Base-by-base conservation (phyloP, 2,329 filamentous ascomycete genomes). In the Aaosphaeria arxii region DNA sequence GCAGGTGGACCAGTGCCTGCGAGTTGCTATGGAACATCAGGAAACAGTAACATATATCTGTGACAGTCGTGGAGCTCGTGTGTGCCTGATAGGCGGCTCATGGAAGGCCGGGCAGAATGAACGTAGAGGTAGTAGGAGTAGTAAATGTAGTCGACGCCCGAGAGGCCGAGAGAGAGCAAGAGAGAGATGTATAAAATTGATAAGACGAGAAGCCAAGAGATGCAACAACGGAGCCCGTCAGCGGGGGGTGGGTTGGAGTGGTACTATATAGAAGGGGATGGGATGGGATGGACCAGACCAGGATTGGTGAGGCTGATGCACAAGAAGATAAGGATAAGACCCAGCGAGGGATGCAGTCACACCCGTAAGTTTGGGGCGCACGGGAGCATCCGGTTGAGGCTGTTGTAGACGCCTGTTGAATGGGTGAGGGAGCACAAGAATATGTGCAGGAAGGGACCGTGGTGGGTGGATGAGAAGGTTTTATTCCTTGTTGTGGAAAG, bases 1-100 rank as follows among this genome's bases (percentile, higher is more conserved):
- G 55, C 52, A 60, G 59, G 54, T 62, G 56, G 53, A 61, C 57
- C 31, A 59, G 57, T 43, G 55, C 48, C 44, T 65, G 61, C 32
- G 54, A 55, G 47, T 57, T 66, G 57, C 56, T 69, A 64, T 61
- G 62, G 64, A 67, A 70, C 67, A 70, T 70, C 52, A 61, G 61
- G 56, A 59, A 57, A 57, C 56, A 24, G 17, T 24, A 61, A 63
- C 66, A 63, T 52, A 44, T 42, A 42, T 48, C 46, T 47, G 44
- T 57, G 60, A 59, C 63, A 58, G 56, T 61, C 42, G 54, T 52
- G 52, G 52, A 53, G 53, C 50, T 59, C 55, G 52, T 58, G 58
- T 42, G 40, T 29, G 50, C 47, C 44, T 46, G 51, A 53, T 53
- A 51, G 52, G 49, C 46, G 57, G 62, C 61, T 62, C 67, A 70